Base-by-base conservation (phyloP, 1,284 basidiomycete genomes). In the Trichosporon faecale region DNA sequence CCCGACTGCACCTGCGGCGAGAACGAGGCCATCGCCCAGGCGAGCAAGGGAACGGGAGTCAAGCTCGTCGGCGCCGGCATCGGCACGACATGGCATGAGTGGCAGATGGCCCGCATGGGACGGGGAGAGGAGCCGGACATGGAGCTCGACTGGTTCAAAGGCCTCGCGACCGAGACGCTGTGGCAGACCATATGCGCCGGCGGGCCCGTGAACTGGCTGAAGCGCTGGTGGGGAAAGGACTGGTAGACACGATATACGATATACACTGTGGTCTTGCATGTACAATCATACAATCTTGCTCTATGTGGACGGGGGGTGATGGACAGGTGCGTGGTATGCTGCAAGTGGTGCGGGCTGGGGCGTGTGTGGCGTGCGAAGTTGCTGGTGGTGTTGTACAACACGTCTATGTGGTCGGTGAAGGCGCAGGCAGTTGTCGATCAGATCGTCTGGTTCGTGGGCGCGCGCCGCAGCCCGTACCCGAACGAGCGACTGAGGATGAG, bases 71-170 rank as follows among this genome's bases (percentile, higher is more conserved):
- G 81, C 27, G 81, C 80, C 3, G 76, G 77, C 1, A 73, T 82
- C 1, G 76, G 75, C 9, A 82, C 80, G 1, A 71, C 79, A 21
- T 82, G 81, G 81, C 80, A 82, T 68, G 79, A 81, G 73, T 82
- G 80, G 81, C 81, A 82, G 72, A 70, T 82, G 67, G 74, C 72
- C 14, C 69, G 79, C 9, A 73, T 82, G 1, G 79, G 77, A 23
- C 68, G 79, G 31, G 79, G 81, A 0, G 66, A 76, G 21, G 73
- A 81, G 52, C 76, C 80, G 4, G 78, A 81, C 65, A 35, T 70
- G 16, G 16, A 65, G 25, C 76, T 82, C 72, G 69, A 74, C 40
- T 82, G 80, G 79, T 68, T 71, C 46, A 71, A 72, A 0, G 72
- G 72, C 6, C 60, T 77, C n/a, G 33, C 77, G 16, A 37, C 67